Evolutionary conservation across 2,329 filamentous ascomycete genomes (phyloP).

Genomic region (Emmonsiellopsis sp.): DNA sequence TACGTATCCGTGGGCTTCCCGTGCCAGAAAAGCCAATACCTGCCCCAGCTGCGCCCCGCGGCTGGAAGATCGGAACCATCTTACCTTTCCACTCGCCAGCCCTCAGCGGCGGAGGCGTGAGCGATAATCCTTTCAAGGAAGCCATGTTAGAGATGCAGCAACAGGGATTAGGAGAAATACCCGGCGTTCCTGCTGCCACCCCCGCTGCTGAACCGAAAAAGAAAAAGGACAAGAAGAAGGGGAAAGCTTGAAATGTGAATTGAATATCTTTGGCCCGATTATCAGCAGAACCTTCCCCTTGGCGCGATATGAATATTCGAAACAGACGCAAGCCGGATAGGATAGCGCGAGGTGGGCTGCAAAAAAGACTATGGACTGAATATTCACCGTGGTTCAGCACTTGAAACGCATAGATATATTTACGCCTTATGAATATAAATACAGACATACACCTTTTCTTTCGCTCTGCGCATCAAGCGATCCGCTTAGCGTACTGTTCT

Average conservation of each 20-base stretch:
- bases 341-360: no score
- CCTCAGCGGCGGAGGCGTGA: conserved; percentile 85
- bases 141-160: conserved; percentile 90
- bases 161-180: conserved; percentile 31
- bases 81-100: conserved; percentile 82
- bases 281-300: background rate
- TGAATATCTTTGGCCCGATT: background rate
- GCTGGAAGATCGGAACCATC: conserved; percentile 82
- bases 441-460: no score
- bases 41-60: conserved; percentile 66
- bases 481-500: no score
- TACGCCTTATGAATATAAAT: no score
- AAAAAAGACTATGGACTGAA: no score
- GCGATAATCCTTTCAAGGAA: conserved; percentile 88
- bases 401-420: no score
- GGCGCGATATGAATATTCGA: no score
- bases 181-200: conserved; percentile 42
- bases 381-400: no score
- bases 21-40: conserved; percentile 60
- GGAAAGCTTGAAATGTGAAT: conserved; percentile 27
- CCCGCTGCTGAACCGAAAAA: conserved; percentile 27
- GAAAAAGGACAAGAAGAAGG: conserved; percentile 44
- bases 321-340: no score
- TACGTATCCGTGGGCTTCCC: conserved; percentile 66
- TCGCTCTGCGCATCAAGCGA: no score